A percentile compares a stretch with the other conserved stretches of the same genome.
Evolutionary conservation across 148 eudicot genomes (phyloP).

Genomic region (Rhododendron kiyosumense): DNA sequence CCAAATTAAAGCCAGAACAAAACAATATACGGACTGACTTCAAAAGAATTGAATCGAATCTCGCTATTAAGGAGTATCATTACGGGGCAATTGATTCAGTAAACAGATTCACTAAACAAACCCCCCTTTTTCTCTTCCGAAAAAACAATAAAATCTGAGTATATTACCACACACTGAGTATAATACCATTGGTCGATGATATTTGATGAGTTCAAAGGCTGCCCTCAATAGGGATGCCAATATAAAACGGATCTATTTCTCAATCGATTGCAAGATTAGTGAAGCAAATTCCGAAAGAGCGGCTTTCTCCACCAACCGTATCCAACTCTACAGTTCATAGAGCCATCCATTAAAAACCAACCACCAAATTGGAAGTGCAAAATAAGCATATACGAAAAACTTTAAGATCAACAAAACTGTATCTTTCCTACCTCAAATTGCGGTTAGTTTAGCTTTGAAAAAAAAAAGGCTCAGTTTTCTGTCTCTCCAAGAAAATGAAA

Average conservation of each 20-base stretch:
- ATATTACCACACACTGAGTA: not conserved
- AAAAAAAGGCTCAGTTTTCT: not conserved
- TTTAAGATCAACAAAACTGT: slow-evolving; percentile 18
- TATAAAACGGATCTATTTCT: not conserved
- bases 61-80: not conserved
- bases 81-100: not conserved
- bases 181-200: not conserved
- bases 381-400: not conserved
- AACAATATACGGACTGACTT: no score
- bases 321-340: not conserved
- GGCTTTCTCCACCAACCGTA: not conserved
- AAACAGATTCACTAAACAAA: not conserved
- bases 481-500: slow-evolving; percentile 8
- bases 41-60: not conserved
- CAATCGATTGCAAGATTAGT: not conserved
- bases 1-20: no score
- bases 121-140: not conserved
- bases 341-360: not conserved
- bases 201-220: not conserved
- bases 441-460: slow-evolving; percentile 1
- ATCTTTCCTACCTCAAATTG: slow-evolving; percentile 6
- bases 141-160: not conserved
- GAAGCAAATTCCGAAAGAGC: not conserved
- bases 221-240: not conserved
- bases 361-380: slow-evolving; percentile 1